phyloP scores from a whole-genome alignment of 2,329 filamentous ascomycete genomes.

The Apiospora pterosperma region DNA sequence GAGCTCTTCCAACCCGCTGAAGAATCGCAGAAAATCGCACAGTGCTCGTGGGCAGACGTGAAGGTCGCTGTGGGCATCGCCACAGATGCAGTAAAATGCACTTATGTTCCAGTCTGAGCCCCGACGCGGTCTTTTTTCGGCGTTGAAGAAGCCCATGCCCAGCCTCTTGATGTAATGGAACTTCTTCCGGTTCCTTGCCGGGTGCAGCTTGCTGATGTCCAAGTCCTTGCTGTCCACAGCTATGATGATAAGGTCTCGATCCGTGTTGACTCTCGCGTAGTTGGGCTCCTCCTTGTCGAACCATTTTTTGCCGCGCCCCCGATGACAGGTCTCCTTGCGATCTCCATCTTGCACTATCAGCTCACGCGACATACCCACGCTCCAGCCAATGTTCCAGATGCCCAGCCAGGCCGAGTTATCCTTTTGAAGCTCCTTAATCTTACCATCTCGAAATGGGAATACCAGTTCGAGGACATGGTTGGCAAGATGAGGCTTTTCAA shows the following conservation, averaged over 20 bases:
- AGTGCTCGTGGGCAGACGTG: constrained; percentile 15
- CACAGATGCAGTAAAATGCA: background rate
- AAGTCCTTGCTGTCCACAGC: constrained; percentile 8
- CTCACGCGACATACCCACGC: background rate
- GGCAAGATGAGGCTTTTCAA: background rate
- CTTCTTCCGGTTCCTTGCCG: background rate
- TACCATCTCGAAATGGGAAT: background rate
- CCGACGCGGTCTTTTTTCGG: background rate
- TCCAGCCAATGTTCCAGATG: background rate
- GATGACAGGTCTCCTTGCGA: background rate
- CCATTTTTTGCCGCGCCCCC: background rate
- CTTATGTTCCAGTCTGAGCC: background rate
- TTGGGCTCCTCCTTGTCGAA: background rate
- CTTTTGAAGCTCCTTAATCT: background rate
- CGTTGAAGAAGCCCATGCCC: constrained; percentile 4
- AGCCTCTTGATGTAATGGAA: constrained; percentile 3
- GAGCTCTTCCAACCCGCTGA: constrained; percentile 22
- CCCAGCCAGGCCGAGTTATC: background rate
- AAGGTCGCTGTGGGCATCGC: background rate
- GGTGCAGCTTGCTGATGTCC: constrained; percentile 1
- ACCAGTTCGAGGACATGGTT: background rate
- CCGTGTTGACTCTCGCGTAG: background rate
- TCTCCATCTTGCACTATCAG: background rate
- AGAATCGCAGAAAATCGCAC: constrained; percentile 19
- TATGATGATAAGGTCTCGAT: constrained; percentile 7